Evolutionary conservation across 148 eudicot species (phyloP).

Genomic region (Camellia japonica): DNA sequence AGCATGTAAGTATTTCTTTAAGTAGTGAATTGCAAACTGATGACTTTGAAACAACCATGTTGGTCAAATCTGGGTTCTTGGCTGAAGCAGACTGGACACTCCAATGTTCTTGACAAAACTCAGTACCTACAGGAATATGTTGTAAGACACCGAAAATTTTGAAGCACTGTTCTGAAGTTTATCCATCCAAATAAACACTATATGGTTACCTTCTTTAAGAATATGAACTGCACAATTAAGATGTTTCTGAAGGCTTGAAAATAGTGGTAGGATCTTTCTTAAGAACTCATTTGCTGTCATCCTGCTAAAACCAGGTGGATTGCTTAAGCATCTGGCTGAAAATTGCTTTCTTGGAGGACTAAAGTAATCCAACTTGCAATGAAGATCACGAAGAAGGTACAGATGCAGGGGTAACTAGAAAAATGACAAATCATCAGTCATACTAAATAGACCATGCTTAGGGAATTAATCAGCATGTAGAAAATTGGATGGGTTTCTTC

Average conservation of each 20-base stretch:
- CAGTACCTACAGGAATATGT: constrained; percentile 31
- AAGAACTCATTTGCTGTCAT: constrained; percentile 37
- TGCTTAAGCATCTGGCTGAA: constrained; percentile 25
- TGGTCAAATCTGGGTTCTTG: constrained; percentile 41
- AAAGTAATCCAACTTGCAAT: constrained; percentile 37
- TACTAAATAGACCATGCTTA: constrained; percentile 2
- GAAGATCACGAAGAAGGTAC: constrained; percentile 56
- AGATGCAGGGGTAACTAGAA: constrained; percentile 53
- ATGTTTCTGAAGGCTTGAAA: constrained; percentile 39
- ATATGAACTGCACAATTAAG: constrained; percentile 38
- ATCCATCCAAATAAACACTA: constrained; percentile 6
- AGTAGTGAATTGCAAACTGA: constrained; percentile 35
- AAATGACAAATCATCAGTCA: constrained; percentile 8
- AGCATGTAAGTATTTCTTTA: constrained; percentile 47
- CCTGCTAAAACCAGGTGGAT: constrained; percentile 30
- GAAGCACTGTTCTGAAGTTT: constrained; percentile 10
- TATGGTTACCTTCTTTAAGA: constrained; percentile 37
- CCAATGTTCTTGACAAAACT: constrained; percentile 58
- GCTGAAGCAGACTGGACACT: constrained; percentile 38
- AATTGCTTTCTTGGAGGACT: constrained; percentile 37
- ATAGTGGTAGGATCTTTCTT: constrained; percentile 35
- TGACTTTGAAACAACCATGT: constrained; percentile 28
- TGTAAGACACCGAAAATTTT: constrained; percentile 6
- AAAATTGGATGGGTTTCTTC: background rate
- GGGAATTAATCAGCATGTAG: background rate